Conservation (phyloP, 345 rosid genomes). For the Salix dunnii region DNA sequence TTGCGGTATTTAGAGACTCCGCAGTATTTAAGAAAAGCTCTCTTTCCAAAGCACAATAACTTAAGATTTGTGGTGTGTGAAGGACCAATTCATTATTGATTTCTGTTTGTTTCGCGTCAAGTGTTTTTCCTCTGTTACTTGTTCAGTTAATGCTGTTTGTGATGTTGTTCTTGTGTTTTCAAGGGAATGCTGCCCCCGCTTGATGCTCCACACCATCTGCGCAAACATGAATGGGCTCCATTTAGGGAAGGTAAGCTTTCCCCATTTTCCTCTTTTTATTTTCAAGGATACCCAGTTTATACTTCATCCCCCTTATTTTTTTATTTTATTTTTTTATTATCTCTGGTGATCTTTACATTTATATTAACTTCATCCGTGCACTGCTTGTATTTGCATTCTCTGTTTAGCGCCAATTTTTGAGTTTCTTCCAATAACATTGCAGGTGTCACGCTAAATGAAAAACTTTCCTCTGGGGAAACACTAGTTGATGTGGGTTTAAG, state of each 20-base stretch:
- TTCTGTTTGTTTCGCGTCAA: neutral
- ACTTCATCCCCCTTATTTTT: neutral
- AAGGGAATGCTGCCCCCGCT: conserved; percentile 95
- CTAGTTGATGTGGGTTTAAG: conserved; percentile 85
- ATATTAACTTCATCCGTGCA: neutral
- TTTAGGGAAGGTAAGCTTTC: conserved; percentile 71
- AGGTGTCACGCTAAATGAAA: conserved; percentile 73
- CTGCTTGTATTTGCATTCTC: neutral
- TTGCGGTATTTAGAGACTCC: conserved; percentile 89
- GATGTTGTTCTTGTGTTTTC: neutral
- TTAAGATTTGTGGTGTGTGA: conserved; percentile 75
- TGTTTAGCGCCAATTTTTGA: conserved; percentile 9
- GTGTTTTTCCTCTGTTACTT: conserved; percentile 4
- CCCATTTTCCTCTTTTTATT: neutral
- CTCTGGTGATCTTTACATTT: neutral
- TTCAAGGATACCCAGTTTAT: neutral
- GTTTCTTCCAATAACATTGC: conserved; percentile 20
- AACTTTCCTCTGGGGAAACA: conserved; percentile 42
- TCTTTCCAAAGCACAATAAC: conserved; percentile 75
- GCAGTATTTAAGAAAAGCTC: conserved; percentile 77
- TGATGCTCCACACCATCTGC: conserved; percentile 96
- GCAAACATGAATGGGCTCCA: conserved; percentile 91
- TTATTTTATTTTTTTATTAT: neutral
- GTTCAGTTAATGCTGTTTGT: neutral
- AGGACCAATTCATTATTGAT: neutral